Conservation (phyloP, 441 rosid genomes). For the Adansonia grandidieri region DNA sequence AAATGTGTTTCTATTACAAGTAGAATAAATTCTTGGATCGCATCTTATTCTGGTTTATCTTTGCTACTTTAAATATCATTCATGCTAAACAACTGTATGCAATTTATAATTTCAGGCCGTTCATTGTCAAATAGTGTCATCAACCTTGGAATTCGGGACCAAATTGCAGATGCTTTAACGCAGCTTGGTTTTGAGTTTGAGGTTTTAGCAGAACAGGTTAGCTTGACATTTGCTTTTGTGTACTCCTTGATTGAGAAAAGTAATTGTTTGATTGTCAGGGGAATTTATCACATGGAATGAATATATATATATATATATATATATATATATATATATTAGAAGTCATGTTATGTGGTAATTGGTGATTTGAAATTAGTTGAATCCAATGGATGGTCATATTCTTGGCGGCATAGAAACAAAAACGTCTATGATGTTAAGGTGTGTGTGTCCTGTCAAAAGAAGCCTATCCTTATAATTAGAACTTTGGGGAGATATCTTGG, state of each 20-base stretch:
- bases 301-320: no score
- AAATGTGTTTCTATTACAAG: not conserved
- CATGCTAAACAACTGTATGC: constrained; percentile 18
- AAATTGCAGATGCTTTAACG: constrained; percentile 49
- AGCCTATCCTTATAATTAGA: not conserved
- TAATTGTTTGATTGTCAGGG: not conserved
- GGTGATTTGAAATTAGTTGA: constrained; percentile 3
- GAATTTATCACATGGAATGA: not conserved
- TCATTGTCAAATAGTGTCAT: constrained; percentile 55
- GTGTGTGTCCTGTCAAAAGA: not conserved
- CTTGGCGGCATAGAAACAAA: not conserved
- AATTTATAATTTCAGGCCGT: constrained; percentile 44
- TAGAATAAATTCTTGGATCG: not conserved
- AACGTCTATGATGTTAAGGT: not conserved
- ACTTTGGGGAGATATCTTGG: not conserved
- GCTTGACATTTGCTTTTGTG: constrained; percentile 18
- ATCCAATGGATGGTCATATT: not conserved
- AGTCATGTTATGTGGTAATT: not conserved
- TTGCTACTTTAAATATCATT: constrained; percentile 8
- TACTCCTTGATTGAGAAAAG: constrained; percentile 1
- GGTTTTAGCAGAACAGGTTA: constrained; percentile 63
- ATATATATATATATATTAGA: not conserved
- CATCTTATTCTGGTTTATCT: not conserved
- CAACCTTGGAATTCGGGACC: constrained; percentile 58
- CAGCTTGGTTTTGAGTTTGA: constrained; percentile 64